Conservation (phyloP, 2,329 filamentous ascomycete species). For the Colletotrichum neosansevieriae region DNA sequence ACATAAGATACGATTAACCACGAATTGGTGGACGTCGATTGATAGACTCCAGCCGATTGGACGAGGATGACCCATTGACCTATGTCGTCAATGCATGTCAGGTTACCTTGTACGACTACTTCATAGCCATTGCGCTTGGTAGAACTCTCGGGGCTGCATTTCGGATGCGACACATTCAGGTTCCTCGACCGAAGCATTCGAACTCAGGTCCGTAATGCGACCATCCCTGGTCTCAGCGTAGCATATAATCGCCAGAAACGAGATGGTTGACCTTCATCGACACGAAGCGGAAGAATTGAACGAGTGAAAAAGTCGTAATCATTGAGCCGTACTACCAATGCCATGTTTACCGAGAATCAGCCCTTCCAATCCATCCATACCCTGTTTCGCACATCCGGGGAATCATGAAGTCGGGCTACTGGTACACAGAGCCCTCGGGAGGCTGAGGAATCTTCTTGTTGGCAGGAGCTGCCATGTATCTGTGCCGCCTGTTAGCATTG, state of each 20-base stretch:
- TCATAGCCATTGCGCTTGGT: too few species aligned
- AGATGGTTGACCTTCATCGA: background rate
- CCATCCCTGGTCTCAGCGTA: background rate
- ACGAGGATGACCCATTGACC: too few species aligned
- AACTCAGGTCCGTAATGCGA: too few species aligned
- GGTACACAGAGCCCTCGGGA: slow-evolving; percentile 78
- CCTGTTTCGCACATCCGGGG: slow-evolving; percentile 19
- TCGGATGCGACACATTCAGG: too few species aligned
- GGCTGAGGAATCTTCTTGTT: slow-evolving; percentile 98
- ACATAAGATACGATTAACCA: too few species aligned
- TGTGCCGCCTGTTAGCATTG: slow-evolving; percentile 51
- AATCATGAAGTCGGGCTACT: slow-evolving; percentile 34
- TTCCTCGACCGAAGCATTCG: too few species aligned
- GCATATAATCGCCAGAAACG: background rate
- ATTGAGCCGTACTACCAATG: slow-evolving; percentile 38
- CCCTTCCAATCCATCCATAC: slow-evolving; percentile 13
- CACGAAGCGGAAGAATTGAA: background rate
- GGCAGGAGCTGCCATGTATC: slow-evolving; percentile 90
- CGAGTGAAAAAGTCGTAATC: slow-evolving; percentile 28
- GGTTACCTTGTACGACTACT: too few species aligned
- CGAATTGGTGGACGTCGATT: too few species aligned
- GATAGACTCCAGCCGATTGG: too few species aligned
- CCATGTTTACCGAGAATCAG: slow-evolving; percentile 28
- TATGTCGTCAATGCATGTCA: too few species aligned
- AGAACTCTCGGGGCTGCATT: too few species aligned